Conservation (phyloP, 2,329 filamentous ascomycete species). For the Cercospora beticola region DNA sequence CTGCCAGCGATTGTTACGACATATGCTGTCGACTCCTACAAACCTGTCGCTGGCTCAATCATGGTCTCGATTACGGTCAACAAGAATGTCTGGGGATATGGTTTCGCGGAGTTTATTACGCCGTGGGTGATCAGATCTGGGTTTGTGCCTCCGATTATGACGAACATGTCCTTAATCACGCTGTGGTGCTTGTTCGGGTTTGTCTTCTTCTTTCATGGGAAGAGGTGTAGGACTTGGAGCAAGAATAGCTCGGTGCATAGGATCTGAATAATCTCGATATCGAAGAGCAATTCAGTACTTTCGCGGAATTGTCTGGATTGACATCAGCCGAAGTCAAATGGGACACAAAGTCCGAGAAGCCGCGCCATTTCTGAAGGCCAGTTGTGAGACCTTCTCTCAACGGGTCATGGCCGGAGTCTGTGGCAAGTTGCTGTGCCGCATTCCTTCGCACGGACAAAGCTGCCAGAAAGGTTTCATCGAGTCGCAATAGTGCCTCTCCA, state of each 20-base stretch:
- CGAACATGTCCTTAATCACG: background rate
- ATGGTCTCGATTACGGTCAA: slow-evolving; percentile 63
- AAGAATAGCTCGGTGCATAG: background rate
- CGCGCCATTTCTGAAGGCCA: too few relatives aligned
- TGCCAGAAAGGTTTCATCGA: too few relatives aligned
- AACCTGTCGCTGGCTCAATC: slow-evolving; percentile 59
- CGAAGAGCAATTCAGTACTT: too few relatives aligned
- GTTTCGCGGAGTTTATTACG: slow-evolving; percentile 46
- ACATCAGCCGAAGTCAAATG: too few relatives aligned
- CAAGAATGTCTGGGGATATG: slow-evolving; percentile 65
- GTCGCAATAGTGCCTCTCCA: too few relatives aligned
- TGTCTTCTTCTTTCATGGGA: background rate
- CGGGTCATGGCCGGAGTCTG: too few relatives aligned
- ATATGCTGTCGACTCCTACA: slow-evolving; percentile 65
- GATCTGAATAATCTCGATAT: too few relatives aligned
- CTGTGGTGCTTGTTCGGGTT: background rate
- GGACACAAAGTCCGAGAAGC: too few relatives aligned
- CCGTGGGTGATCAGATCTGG: slow-evolving; percentile 53
- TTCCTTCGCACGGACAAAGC: too few relatives aligned
- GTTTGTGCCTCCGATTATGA: slow-evolving; percentile 61
- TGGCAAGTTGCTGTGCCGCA: too few relatives aligned
- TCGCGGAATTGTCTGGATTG: too few relatives aligned
- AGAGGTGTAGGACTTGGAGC: background rate
- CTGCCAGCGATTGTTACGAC: slow-evolving; percentile 59
- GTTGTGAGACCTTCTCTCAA: too few relatives aligned